Evolutionary conservation across 148 eudicot genomes (phyloP).

Genomic region (Camellia lanceoleosa): DNA sequence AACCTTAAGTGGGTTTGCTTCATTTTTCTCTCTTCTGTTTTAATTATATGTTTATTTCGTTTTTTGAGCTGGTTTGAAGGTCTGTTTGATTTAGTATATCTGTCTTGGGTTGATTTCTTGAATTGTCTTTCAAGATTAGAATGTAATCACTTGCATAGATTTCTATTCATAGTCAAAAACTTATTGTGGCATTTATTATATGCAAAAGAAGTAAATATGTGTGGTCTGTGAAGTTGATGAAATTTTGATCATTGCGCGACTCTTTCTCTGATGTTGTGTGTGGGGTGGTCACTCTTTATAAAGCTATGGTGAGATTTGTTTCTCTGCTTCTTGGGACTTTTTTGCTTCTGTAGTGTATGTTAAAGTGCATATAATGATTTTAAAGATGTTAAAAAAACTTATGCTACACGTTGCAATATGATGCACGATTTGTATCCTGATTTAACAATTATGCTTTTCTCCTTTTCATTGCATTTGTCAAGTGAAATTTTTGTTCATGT

Average conservation of each 20-base stretch:
- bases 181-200: not conserved
- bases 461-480: not conserved
- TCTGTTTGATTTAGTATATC: not conserved
- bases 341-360: not conserved
- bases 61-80: not conserved
- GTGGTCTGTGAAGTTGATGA: not conserved
- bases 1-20: not conserved
- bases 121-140: not conserved
- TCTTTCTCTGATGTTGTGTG: not conserved
- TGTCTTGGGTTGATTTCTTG: not conserved
- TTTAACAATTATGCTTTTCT: not conserved
- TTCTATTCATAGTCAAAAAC: not conserved
- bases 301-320: not conserved
- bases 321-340: not conserved
- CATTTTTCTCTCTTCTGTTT: not conserved
- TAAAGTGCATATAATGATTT: not conserved
- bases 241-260: not conserved
- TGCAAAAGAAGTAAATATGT: not conserved
- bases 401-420: too few relatives aligned
- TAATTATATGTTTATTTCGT: not conserved
- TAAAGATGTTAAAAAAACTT: not conserved
- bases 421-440: too few relatives aligned
- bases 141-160: not conserved
- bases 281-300: not conserved
- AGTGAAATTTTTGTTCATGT: not conserved